Conservation (phyloP, 768 basidiomycete species). For the Pleurotus pulmonarius region DNA sequence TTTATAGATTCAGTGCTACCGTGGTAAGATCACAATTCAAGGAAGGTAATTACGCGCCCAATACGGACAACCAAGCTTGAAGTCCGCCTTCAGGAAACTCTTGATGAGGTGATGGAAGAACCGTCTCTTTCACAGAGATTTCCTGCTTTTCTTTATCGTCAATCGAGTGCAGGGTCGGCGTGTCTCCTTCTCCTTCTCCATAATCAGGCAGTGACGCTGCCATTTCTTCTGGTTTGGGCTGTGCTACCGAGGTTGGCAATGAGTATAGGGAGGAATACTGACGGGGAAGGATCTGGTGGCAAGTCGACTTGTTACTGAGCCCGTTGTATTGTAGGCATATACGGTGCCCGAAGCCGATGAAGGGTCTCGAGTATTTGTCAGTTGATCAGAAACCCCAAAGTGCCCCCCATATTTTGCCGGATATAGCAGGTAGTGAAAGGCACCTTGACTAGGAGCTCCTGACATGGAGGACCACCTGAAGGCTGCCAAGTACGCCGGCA, state of each 20-base stretch:
- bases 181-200: not conserved
- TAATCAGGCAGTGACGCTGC: not conserved
- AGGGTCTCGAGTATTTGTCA: not conserved
- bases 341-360: slow-evolving; percentile 4
- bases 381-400: not conserved
- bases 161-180: not conserved
- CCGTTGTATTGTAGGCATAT: not conserved
- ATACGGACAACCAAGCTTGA: slow-evolving; percentile 16
- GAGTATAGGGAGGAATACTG: not conserved
- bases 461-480: too few relatives aligned
- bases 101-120: not conserved
- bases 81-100: slow-evolving; percentile 15
- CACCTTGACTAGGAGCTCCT: too few relatives aligned
- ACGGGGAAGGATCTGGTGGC: not conserved
- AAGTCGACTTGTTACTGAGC: not conserved
- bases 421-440: too few relatives aligned
- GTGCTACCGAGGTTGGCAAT: not conserved
- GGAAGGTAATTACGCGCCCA: slow-evolving; percentile 13
- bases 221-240: not conserved
- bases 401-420: not conserved
- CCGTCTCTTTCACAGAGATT: not conserved
- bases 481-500: too few relatives aligned
- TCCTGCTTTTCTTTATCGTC: slow-evolving; percentile 3
- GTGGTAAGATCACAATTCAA: not conserved
- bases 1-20: not conserved